Evolutionary conservation across 2,329 filamentous ascomycete genomes (phyloP).

Genomic region (Xylaria sp.): DNA sequence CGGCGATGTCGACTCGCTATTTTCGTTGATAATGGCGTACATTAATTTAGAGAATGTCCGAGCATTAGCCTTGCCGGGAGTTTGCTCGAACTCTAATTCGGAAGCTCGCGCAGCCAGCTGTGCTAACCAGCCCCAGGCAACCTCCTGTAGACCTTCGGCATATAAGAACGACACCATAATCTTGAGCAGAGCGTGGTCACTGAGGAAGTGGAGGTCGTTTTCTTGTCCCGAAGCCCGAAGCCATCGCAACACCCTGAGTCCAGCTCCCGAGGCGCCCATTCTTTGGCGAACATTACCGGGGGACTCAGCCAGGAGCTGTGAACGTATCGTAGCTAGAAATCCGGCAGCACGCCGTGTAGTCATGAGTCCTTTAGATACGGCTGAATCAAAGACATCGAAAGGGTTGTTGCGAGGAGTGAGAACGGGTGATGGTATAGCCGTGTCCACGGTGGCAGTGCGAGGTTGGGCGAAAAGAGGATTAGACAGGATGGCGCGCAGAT

Average conservation of each 20-base stretch:
- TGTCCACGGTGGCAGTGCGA: conserved; percentile 24
- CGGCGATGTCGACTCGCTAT: conserved; percentile 44
- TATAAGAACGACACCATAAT: conserved; percentile 62
- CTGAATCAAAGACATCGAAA: conserved; percentile 67
- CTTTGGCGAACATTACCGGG: conserved; percentile 49
- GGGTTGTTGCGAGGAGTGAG: conserved; percentile 56
- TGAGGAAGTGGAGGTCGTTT: conserved; percentile 58
- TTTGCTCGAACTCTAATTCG: conserved; percentile 41
- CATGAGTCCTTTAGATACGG: conserved; percentile 67
- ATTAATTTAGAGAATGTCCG: conserved; percentile 56
- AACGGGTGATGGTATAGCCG: conserved; percentile 31
- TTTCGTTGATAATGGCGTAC: conserved; percentile 51
- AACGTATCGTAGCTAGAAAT: conserved; percentile 61
- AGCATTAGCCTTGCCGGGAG: conserved; percentile 31
- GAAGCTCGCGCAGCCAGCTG: conserved; percentile 48
- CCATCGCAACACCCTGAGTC: conserved; percentile 63
- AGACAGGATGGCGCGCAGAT: conserved; percentile 66
- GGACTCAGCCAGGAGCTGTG: conserved; percentile 53
- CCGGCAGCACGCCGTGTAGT: conserved; percentile 63
- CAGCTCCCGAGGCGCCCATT: conserved; percentile 58
- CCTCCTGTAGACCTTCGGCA: conserved; percentile 62
- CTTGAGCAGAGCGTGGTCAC: conserved; percentile 53
- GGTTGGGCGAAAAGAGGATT: conserved; percentile 64
- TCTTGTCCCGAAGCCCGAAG: conserved; percentile 63
- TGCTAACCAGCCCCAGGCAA: conserved; percentile 65